Base-by-base conservation (phyloP, 495 filamentous ascomycete genomes). In the Xylaria venustula region DNA sequence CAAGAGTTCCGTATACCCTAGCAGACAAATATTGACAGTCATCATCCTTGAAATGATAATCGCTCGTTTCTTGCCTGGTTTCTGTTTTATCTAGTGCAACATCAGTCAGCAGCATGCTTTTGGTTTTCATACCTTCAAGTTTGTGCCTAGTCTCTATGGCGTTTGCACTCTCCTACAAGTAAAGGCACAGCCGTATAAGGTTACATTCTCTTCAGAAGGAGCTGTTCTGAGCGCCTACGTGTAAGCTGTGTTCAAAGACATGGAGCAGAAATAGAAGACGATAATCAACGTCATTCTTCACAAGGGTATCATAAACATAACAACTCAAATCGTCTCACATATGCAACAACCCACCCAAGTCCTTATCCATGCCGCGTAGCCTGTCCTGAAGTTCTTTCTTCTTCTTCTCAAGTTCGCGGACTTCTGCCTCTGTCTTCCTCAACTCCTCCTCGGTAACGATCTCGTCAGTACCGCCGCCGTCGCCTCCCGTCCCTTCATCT, bases 301-400 rank as follows among this genome's bases (percentile, higher is more conserved):
- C 30, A 37, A 26, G 50, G 58, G 58, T 61, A 61, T 61, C 58
- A 48, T 61, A 47, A 54, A 41, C 26, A 37, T 30, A n/a, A n/a
- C n/a, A n/a, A n/a, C n/a, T n/a, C n/a, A n/a, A 61, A 40, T 48
- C 50, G 12, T 42, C 47, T 60, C 55, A 79, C 60, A 80, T 70
- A 54, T 78, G 65, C 51, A 79, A 61, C 26, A 95, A 67, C 0
- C 87, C 88, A 2, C 85, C 86, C 19, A 97, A 74, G 71, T 97
- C 91, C 60, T 82, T 85, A 60, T 93, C 92, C 82, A 97, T 90
- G 3, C 85, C 87, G 47, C 77, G 85, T 28, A 97, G 83, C 53
- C 91, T 84, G 34, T 85, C 86, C 73, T 97, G 92, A 26, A 98
- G 65, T 40, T 79, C 79, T 46, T 77, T 83, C 76, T 93, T 96